Evolutionary conservation across 1,284 basidiomycete species (phyloP).

Genomic region (Ganoderma boninense): DNA sequence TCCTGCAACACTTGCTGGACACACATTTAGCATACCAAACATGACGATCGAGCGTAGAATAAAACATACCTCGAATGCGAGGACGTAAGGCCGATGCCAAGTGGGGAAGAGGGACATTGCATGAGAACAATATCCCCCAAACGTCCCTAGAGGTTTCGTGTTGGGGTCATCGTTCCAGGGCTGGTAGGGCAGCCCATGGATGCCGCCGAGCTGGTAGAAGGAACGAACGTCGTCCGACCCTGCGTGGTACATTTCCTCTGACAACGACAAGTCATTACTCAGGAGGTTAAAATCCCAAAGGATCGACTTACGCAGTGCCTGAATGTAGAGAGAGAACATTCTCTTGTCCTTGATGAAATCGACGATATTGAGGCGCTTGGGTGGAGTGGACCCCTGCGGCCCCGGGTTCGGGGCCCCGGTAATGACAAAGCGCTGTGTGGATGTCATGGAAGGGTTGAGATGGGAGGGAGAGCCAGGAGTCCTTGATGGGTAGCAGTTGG

Average conservation of each 20-base stretch:
- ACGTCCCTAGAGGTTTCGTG: not conserved
- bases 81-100: constrained; percentile 35
- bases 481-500: no score
- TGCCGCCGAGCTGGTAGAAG: constrained; percentile 11
- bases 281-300: no score
- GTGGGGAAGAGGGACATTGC: constrained; percentile 32
- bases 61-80: constrained; percentile 29
- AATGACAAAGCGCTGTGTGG: not conserved
- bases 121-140: constrained; percentile 31
- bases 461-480: no score
- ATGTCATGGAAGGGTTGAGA: no score
- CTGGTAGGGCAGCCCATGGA: constrained; percentile 17
- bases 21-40: not conserved
- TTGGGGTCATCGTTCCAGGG: constrained; percentile 9
- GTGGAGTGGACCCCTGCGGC: not conserved
- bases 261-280: not conserved
- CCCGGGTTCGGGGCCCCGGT: not conserved
- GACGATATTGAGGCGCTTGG: constrained; percentile 7
- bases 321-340: constrained; percentile 8
- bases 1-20: constrained; percentile 20
- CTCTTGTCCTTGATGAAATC: constrained; percentile 9
- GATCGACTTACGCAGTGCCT: constrained; percentile 1
- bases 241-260: constrained; percentile 5
- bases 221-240: not conserved
- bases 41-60: no score